Evolutionary conservation across 768 basidiomycete genomes (phyloP).

Genomic region (Hygrocybe punicea): DNA sequence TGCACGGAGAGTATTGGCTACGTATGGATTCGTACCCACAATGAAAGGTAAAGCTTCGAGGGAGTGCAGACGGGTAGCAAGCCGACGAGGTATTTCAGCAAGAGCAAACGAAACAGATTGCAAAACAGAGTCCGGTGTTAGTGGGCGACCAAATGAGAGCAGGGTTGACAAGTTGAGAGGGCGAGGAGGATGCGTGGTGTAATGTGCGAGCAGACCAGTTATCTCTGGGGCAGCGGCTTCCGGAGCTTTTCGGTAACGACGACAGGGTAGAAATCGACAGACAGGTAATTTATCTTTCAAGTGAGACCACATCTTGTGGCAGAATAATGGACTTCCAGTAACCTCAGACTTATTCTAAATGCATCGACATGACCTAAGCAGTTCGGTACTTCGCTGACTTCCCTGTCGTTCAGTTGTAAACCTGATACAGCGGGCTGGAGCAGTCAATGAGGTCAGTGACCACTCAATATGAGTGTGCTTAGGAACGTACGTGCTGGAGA

Average conservation of each 20-base stretch:
- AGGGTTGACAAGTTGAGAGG: slow-evolving; percentile 71
- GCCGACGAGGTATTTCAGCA: slow-evolving; percentile 71
- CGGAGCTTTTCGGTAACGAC: slow-evolving; percentile 40
- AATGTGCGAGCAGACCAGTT: slow-evolving; percentile 58
- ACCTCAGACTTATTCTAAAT: no score
- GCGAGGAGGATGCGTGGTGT: slow-evolving; percentile 59
- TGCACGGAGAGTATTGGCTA: slow-evolving; percentile 65
- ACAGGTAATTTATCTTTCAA: no score
- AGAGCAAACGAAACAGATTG: slow-evolving; percentile 72
- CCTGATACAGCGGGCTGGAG: slow-evolving; percentile 83
- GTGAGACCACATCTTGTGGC: no score
- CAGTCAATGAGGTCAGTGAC: slow-evolving; percentile 10
- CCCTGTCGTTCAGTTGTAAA: slow-evolving; percentile 70
- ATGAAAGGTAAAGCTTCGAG: slow-evolving; percentile 81
- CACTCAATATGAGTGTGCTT: slow-evolving; percentile 11
- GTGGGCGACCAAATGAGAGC: slow-evolving; percentile 71
- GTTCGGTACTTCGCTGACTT: no score
- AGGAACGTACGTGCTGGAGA: slow-evolving; percentile 84
- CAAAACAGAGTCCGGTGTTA: slow-evolving; percentile 66
- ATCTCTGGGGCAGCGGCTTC: slow-evolving; percentile 51
- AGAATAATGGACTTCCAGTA: no score
- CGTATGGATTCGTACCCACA: slow-evolving; percentile 84
- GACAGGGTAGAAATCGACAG: not conserved
- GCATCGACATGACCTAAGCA: no score
- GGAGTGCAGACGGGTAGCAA: slow-evolving; percentile 70